Evolutionary conservation across 305 asterid genomes (phyloP), one percentile per base, ranked within the genome.

Genomic region (Fraxinus xanthoxyloides): DNA sequence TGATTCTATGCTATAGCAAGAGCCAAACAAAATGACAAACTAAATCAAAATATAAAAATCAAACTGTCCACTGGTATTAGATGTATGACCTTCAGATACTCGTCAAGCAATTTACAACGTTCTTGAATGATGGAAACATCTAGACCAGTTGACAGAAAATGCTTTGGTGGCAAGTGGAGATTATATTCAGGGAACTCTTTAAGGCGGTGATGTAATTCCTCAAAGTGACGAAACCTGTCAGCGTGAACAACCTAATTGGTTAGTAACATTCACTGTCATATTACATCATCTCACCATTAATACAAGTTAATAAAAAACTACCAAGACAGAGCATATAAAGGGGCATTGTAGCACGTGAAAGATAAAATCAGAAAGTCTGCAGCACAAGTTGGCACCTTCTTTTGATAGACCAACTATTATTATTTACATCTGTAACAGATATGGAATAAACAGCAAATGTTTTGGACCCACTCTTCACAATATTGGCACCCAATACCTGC

Each of bases 101-200:
- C 91, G 88, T 94, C 97, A 80, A 96, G 99, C 90, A 92, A 89
- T 88, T 82, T 92, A 89, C 99, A 92, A 46, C 99, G 96, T 84
- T 94, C 94, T 88, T 87, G 97, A 88, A 96, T 92, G 89, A 96
- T 89, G 36, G 76, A 86, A 72, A 93, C 81, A 84, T 94, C 98
- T 61, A 95, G 89, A 83, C 98, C 98, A 77, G 97, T 90, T 51
- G 98, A 94, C 61, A 94, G 92, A 86, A 96, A 96, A 88, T 96
- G 97, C 92, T 96, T 96, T 69, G 99, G 99, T 51, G 99, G 99
- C 92, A 94, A 89, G 90, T 92, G 97, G 84, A 96, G 98, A 91
- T 90, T 89, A 89, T 96, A 96, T 83, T 92, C 98, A 0, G 90
- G 89, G 84, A 90, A 93, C 88, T 91, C 98, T 88, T 96, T 96